Evolutionary conservation across 495 filamentous ascomycete species (phyloP).

Genomic region (Pyronema domesticum): DNA sequence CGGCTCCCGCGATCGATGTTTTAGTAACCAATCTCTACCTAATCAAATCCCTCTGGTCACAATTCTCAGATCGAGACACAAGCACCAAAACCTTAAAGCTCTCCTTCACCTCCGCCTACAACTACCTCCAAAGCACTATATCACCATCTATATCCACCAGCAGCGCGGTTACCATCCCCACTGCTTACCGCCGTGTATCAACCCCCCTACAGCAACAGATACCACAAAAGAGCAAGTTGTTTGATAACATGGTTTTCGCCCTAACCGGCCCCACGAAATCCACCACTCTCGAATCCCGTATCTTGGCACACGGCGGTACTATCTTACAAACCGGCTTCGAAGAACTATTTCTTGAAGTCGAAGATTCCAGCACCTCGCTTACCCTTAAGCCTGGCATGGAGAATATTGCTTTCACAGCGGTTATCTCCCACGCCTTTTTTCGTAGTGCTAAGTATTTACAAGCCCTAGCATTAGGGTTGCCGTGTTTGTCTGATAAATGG

Average conservation of each 20-base stretch:
- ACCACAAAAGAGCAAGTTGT: too few species aligned
- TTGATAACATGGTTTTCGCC: slow-evolving; percentile 21
- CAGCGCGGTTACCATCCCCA: background rate
- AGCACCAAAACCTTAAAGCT: background rate
- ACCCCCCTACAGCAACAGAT: background rate
- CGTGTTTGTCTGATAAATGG: slow-evolving; percentile 69
- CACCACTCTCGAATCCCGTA: slow-evolving; percentile 7
- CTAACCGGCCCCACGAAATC: slow-evolving; percentile 15
- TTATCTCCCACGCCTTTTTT: slow-evolving; percentile 75
- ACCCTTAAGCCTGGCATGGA: slow-evolving; percentile 33
- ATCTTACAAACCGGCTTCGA: slow-evolving; percentile 66
- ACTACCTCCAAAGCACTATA: slow-evolving; percentile 2
- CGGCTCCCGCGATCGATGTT: slow-evolving; percentile 2
- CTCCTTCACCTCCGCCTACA: slow-evolving; percentile 8
- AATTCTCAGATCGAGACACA: slow-evolving; percentile 9
- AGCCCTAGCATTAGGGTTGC: slow-evolving; percentile 75
- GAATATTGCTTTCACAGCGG: slow-evolving; percentile 54
- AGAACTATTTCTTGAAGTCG: slow-evolving; percentile 42
- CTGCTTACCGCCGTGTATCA: background rate
- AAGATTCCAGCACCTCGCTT: slow-evolving; percentile 20
- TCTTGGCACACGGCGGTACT: slow-evolving; percentile 41
- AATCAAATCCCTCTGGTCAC: slow-evolving; percentile 19
- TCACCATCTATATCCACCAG: background rate
- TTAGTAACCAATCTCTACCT: slow-evolving; percentile 20
- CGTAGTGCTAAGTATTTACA: slow-evolving; percentile 91